These are phyloP conservation scores for Alternaria triticimaculans DNA, from an alignment of 2,329 filamentous ascomycete species.

Conservation along the genomic window DNA sequence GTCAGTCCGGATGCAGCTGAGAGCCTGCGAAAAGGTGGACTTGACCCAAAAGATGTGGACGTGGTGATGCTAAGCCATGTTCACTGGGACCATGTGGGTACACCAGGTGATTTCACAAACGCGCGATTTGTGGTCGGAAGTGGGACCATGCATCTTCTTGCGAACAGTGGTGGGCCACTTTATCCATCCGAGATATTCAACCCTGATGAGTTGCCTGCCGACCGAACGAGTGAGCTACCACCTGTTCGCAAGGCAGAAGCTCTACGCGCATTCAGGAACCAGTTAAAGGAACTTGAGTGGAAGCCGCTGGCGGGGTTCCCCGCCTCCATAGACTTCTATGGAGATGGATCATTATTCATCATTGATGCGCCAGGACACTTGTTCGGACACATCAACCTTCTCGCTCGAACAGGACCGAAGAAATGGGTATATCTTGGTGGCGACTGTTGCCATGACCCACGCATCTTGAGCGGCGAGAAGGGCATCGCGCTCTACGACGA, in stretches of 20 bases:
- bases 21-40: constrained; percentile 46
- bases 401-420: constrained; percentile 49
- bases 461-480: constrained; percentile 60
- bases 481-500: constrained; percentile 60
- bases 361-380: constrained; percentile 61
- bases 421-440: constrained; percentile 60
- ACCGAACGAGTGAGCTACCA: constrained; percentile 55
- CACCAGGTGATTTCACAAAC: constrained; percentile 58
- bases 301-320: constrained; percentile 54
- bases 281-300: constrained; percentile 46
- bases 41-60: constrained; percentile 48
- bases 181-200: constrained; percentile 57
- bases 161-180: constrained; percentile 28
- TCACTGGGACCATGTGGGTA: constrained; percentile 67
- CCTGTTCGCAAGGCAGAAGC: constrained; percentile 28
- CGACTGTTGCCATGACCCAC: constrained; percentile 61
- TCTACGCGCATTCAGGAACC: constrained; percentile 22
- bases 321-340: constrained; percentile 55
- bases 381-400: constrained; percentile 59
- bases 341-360: constrained; percentile 56
- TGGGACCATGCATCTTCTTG: constrained; percentile 38
- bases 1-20: constrained; percentile 54
- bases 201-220: constrained; percentile 50
- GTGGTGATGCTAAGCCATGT: constrained; percentile 60
- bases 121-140: constrained; percentile 60